These are phyloP conservation scores for Hordeum pubiflorum DNA, from an alignment of 202 grass and related monocot genomes.

Conservation along the genomic window DNA sequence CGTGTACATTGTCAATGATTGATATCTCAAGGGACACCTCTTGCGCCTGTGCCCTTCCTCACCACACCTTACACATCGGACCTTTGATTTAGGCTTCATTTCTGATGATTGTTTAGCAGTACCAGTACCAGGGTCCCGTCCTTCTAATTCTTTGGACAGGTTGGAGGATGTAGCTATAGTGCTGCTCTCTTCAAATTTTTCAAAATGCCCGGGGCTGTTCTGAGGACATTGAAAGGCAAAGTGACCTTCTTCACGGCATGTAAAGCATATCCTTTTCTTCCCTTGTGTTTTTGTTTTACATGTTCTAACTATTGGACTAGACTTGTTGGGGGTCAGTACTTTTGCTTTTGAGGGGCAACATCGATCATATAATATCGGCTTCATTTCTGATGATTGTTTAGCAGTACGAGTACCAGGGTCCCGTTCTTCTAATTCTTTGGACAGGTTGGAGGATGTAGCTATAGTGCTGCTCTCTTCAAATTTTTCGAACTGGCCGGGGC, in stretches of 20 bases:
- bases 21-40: background rate
- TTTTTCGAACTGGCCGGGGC: no score
- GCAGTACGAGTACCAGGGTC: background rate
- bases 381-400: no score
- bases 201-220: no score
- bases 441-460: background rate
- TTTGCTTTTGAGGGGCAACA: background rate
- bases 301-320: background rate
- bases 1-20: background rate
- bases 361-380: no score
- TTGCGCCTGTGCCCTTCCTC: background rate
- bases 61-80: no score
- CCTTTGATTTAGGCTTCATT: background rate
- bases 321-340: background rate
- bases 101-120: background rate
- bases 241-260: slow-evolving; percentile 5
- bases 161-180: background rate
- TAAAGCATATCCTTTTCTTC: background rate
- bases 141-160: background rate
- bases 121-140: background rate
- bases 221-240: background rate
- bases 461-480: background rate
- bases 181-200: background rate
- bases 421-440: background rate
- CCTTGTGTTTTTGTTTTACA: background rate